These are phyloP conservation scores for Aschersonia sp. DNA, from an alignment of 2,329 filamentous ascomycete species.

Conservation along the genomic window DNA sequence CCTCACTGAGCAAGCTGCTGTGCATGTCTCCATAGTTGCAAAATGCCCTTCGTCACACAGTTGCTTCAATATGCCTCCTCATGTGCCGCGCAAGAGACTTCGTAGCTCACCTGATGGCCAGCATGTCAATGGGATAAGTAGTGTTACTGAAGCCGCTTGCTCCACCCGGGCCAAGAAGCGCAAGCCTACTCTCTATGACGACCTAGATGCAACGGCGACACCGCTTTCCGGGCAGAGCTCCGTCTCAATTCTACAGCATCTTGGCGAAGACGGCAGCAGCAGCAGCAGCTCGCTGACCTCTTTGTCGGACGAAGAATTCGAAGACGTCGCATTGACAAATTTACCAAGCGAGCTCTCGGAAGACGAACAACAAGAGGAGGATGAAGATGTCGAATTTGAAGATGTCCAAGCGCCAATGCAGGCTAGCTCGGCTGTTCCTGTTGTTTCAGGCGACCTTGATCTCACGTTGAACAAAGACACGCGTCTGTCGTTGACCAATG, in stretches of 20 bases:
- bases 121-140: constrained; percentile 9
- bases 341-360: constrained; percentile 20
- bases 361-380: constrained; percentile 10
- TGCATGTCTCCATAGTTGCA: background rate
- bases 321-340: constrained; percentile 25
- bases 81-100: constrained; percentile 51
- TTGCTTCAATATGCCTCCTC: constrained; percentile 43
- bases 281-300: constrained; percentile 31
- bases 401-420: constrained; percentile 51
- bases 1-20: background rate
- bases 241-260: constrained; percentile 25
- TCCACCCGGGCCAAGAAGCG: constrained; percentile 14
- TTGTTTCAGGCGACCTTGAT: constrained; percentile 53
- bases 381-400: constrained; percentile 38
- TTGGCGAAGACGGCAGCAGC: constrained; percentile 20
- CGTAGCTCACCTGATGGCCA: constrained; percentile 27
- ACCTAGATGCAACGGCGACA: constrained; percentile 36
- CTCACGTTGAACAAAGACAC: constrained; percentile 51
- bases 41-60: constrained; percentile 5
- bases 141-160: constrained; percentile 2
- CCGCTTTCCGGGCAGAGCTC: constrained; percentile 27
- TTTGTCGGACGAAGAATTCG: constrained; percentile 42
- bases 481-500: constrained; percentile 44
- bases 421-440: constrained; percentile 26
- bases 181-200: constrained; percentile 46